phyloP scores from a whole-genome alignment of 805 yeast genomes.

The Yarrowia sp. region DNA sequence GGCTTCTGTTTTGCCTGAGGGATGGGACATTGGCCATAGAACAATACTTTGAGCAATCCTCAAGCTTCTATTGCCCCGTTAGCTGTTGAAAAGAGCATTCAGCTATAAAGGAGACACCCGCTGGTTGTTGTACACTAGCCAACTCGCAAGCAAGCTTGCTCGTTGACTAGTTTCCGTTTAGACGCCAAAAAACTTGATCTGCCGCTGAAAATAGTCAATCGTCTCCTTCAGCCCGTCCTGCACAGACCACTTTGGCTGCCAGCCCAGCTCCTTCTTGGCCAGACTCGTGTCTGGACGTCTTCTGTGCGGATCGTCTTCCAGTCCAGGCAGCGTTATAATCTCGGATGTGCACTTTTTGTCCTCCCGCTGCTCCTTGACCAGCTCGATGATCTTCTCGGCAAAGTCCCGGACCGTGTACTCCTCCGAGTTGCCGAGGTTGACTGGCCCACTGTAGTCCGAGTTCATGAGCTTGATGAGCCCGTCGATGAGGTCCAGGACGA shows the following conservation, averaged over 20 bases:
- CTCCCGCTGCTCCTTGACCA: slow-evolving; percentile 29
- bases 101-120: too few species aligned
- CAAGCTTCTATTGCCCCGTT: too few species aligned
- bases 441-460: slow-evolving; percentile 34
- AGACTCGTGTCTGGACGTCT: slow-evolving; percentile 34
- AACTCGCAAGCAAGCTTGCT: too few species aligned
- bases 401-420: slow-evolving; percentile 34
- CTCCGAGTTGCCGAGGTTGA: slow-evolving; percentile 35
- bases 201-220: slow-evolving; percentile 32
- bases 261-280: slow-evolving; percentile 31
- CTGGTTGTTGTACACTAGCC: too few species aligned
- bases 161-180: neutral
- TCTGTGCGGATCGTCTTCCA: slow-evolving; percentile 35
- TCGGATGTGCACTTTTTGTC: slow-evolving; percentile 30
- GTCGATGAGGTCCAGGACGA: slow-evolving; percentile 35
- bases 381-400: slow-evolving; percentile 32
- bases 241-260: slow-evolving; percentile 35
- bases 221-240: slow-evolving; percentile 34
- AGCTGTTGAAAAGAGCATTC: too few species aligned
- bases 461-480: slow-evolving; percentile 35
- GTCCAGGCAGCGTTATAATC: slow-evolving; percentile 30
- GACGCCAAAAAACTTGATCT: slow-evolving; percentile 27
- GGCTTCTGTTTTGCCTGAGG: too few species aligned
- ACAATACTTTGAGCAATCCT: too few species aligned
- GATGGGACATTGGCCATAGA: too few species aligned